These are phyloP conservation scores for Leccinum angustisporum DNA, from an alignment of 1,284 basidiomycete genomes.

Conservation along the genomic window DNA sequence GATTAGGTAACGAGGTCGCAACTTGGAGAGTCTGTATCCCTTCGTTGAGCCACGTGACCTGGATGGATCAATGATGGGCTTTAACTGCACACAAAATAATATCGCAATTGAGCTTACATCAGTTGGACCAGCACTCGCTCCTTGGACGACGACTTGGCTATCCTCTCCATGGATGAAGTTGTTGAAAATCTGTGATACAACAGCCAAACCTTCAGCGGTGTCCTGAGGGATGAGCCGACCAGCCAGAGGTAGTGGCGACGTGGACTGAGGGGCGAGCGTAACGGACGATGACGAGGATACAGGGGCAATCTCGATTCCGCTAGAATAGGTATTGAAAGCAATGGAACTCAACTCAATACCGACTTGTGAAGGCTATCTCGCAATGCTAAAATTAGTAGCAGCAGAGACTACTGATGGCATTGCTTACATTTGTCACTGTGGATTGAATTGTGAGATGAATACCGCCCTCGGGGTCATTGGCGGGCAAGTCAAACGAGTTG, in stretches of 20 bases:
- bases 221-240: conserved; percentile 70
- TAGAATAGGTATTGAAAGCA: conserved; percentile 60
- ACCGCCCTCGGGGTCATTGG: conserved; percentile 74
- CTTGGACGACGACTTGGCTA: conserved; percentile 61
- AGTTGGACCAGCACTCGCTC: conserved; percentile 62
- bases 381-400: conserved; percentile 7
- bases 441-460: conserved; percentile 69
- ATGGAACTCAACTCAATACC: conserved; percentile 68
- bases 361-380: conserved; percentile 67
- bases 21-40: conserved; percentile 70
- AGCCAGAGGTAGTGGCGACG: conserved; percentile 53
- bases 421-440: conserved; percentile 57
- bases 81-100: conserved; percentile 10
- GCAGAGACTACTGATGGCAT: not conserved
- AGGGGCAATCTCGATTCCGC: conserved; percentile 58
- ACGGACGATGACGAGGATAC: conserved; percentile 50
- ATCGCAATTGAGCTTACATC: conserved; percentile 41
- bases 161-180: conserved; percentile 70
- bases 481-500: conserved; percentile 70
- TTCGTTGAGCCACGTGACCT: conserved; percentile 77
- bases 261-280: conserved; percentile 56
- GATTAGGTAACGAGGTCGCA: conserved; percentile 63
- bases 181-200: conserved; percentile 71
- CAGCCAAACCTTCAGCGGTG: conserved; percentile 51
- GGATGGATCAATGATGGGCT: not conserved